Percentiles rank a stretch among this genome's conserved stretches.
These are phyloP conservation scores for Carex cristatella DNA, from an alignment of 176 grass and related monocot species.

Conservation along the genomic window DNA sequence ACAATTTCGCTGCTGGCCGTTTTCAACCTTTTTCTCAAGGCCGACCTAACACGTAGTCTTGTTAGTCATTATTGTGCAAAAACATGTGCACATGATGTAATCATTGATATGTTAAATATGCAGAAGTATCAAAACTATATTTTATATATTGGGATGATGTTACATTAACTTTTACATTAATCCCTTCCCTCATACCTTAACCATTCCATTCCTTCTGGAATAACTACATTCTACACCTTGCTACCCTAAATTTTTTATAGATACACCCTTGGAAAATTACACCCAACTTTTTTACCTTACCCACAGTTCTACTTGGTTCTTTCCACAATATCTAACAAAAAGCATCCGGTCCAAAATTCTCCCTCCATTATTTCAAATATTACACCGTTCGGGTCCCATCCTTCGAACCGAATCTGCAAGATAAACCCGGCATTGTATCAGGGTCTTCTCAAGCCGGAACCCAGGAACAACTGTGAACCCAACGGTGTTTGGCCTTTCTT, in stretches of 20 bases:
- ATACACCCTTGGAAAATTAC: background rate
- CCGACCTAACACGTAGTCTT: background rate
- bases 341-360: background rate
- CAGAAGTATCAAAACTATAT: conserved; percentile 17
- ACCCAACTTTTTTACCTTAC: background rate
- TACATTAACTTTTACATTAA: conserved; percentile 5
- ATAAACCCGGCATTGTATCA: conserved; percentile 79
- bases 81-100: conserved; percentile 22
- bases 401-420: conserved; percentile 18
- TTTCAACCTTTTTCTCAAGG: conserved; percentile 1
- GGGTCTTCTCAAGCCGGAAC: conserved; percentile 56
- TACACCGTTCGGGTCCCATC: background rate
- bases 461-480: conserved; percentile 87
- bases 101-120: conserved; percentile 9
- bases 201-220: background rate
- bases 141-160: conserved; percentile 18
- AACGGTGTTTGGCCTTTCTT: conserved; percentile 24
- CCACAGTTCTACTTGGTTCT: conserved; percentile 2
- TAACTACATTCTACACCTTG: conserved; percentile 16
- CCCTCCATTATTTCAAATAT: background rate
- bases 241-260: conserved; percentile 17
- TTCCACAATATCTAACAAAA: conserved; percentile 1
- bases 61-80: conserved; percentile 12
- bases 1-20: background rate
- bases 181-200: background rate